phyloP scores from a whole-genome alignment of 768 basidiomycete genomes.

The Leccinum boreale region DNA sequence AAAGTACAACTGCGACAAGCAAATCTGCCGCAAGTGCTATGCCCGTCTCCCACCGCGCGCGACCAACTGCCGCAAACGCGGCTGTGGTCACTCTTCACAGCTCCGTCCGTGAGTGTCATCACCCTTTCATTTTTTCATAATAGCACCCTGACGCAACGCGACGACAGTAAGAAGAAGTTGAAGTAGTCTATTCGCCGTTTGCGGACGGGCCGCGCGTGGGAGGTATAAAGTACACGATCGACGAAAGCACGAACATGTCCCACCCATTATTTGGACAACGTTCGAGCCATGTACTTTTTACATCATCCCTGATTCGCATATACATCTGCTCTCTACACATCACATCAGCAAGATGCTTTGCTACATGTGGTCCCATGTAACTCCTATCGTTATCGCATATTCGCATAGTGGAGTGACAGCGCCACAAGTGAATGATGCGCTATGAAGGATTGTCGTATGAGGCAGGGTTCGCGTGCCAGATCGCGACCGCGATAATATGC shows the following conservation, averaged over 20 bases:
- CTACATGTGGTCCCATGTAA: background rate
- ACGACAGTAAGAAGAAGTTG: constrained; percentile 86
- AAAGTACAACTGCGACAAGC: constrained; percentile 99
- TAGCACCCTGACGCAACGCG: background rate
- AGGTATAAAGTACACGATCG: constrained; percentile 12
- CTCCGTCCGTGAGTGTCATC: constrained; percentile 75
- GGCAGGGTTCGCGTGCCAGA: background rate
- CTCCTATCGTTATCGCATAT: background rate
- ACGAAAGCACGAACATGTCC: constrained; percentile 1
- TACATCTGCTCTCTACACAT: constrained; percentile 7
- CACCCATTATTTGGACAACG: background rate
- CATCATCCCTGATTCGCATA: constrained; percentile 13
- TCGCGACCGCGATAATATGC: background rate
- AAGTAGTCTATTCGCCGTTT: constrained; percentile 55
- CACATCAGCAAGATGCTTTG: background rate
- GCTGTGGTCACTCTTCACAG: constrained; percentile 87
- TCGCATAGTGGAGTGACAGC: background rate
- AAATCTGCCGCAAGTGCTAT: constrained; percentile 99
- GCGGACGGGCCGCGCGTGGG: constrained; percentile 1
- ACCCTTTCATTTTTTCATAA: background rate
- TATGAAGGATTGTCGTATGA: background rate
- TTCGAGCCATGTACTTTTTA: constrained; percentile 19
- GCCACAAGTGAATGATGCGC: background rate
- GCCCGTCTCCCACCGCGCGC: constrained; percentile 99
- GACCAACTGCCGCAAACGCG: constrained; percentile 97